A percentile compares a stretch with the other conserved stretches of the same genome.
Conservation (phyloP, 2,329 filamentous ascomycete genomes). For the Neopestalotiopsis clavispora region DNA sequence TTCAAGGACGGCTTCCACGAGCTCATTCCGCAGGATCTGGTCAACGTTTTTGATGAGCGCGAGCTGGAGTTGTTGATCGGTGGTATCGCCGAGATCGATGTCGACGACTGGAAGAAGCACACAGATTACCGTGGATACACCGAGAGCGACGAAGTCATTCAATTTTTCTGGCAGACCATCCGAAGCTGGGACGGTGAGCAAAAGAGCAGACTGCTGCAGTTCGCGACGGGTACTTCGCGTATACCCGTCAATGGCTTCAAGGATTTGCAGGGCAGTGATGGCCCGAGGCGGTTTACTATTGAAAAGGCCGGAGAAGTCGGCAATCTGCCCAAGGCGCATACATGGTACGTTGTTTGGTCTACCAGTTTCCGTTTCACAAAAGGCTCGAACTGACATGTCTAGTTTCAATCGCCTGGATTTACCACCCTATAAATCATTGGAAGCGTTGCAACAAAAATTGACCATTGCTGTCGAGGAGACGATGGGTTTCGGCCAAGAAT, state of each 20-base stretch:
- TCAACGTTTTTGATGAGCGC: constrained; percentile 98
- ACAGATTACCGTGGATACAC: constrained; percentile 99
- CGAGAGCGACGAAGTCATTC: constrained; percentile 94
- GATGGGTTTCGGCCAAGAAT: constrained; percentile 98
- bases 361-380: background rate
- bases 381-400: constrained; percentile 25
- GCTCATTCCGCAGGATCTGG: constrained; percentile 91
- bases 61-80: constrained; percentile 96
- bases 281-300: constrained; percentile 93
- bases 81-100: constrained; percentile 99
- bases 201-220: constrained; percentile 94
- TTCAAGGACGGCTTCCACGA: constrained; percentile 98
- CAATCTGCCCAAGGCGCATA: constrained; percentile 95
- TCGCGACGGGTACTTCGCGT: constrained; percentile 95
- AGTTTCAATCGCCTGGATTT: constrained; percentile 98
- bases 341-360: constrained; percentile 71
- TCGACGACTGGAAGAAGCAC: constrained; percentile 99
- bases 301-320: constrained; percentile 93
- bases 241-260: constrained; percentile 99
- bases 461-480: constrained; percentile 98
- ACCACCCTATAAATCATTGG: constrained; percentile 88
- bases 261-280: constrained; percentile 95
- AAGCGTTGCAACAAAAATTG: constrained; percentile 85
- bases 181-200: constrained; percentile 97
- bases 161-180: constrained; percentile 99